These are phyloP conservation scores for Ascochyta rabiei DNA, from an alignment of 2,329 filamentous ascomycete genomes.

Conservation along the genomic window DNA sequence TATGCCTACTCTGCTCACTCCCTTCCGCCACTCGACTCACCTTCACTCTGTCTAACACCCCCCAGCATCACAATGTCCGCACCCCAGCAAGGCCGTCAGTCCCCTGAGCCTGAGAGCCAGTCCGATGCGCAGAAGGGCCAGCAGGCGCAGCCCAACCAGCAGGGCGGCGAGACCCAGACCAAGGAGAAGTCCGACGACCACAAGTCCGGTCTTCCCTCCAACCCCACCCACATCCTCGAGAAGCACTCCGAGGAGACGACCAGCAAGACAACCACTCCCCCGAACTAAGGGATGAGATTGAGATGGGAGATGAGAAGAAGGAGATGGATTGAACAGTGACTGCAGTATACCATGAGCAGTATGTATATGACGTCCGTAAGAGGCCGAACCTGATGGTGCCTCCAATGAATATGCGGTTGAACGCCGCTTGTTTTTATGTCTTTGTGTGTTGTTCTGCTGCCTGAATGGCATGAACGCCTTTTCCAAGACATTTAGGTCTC, in stretches of 20 bases:
- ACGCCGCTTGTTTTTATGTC: background rate
- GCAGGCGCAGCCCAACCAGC: conserved; percentile 62
- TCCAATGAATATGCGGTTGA: background rate
- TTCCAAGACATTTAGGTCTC: background rate
- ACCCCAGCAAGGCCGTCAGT: conserved; percentile 72
- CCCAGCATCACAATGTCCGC: conserved; percentile 65
- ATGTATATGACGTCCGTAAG: background rate
- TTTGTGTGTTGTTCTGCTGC: background rate
- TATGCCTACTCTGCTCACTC: background rate
- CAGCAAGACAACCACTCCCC: conserved; percentile 53
- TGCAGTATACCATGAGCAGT: background rate
- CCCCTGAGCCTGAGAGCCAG: conserved; percentile 74
- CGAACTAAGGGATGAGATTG: background rate
- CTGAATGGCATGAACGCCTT: background rate
- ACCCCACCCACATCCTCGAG: conserved; percentile 70
- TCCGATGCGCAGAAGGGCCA: conserved; percentile 67
- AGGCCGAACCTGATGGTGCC: background rate
- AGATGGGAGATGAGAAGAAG: background rate
- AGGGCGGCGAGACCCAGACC: conserved; percentile 49
- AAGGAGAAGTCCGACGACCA: conserved; percentile 53
- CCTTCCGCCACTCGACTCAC: background rate
- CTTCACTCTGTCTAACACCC: conserved; percentile 5
- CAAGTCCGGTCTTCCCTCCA: conserved; percentile 58
- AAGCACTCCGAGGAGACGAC: conserved; percentile 67
- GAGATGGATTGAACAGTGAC: background rate